Base-by-base conservation (phyloP, 1,284 basidiomycete species). In the Puccinia horiana region DNA sequence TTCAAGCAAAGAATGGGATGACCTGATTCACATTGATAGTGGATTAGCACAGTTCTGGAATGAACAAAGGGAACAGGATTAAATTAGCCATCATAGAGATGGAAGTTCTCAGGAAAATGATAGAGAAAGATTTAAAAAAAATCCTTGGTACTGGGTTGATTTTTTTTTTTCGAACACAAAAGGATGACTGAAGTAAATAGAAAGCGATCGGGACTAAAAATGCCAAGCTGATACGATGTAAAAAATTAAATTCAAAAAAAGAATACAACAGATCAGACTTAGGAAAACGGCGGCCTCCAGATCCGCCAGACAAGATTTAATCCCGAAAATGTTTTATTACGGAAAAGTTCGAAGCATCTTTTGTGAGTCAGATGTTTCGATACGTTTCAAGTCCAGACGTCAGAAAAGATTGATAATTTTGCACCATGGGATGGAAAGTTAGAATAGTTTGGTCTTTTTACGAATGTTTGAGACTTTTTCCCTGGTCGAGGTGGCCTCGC, bases 361-460 rank as follows among this genome's bases (percentile, higher is more conserved):
- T 61, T 32, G 9, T 61, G n/a, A 6, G 2, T 14, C 35, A 37
- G 8, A 29, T 63, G 32, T 1, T 35, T 63, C 3, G 20, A 42
- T 23, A 58, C n/a, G 32, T 29, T 61, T 26, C 29, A 61, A 61
- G 18, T 67, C n/a, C 40, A 44, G 40, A 44, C 44, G 8, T 35
- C 4, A 42, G 14, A 63, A 32, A 14, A 65, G 61, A 20, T 18
- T 4, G 35, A 65, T 16, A 40, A 26, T 4, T 47, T 72, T 18
- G n/a, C 70, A 11, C 16, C 9, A 52, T 14, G 35, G 26, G 4
- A 32, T 20, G 26, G 49, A 35, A 1, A 20, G 18, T 73, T 32
- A 73, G 29, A 73, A 73, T 37, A 73, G 0, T 73, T 73, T 73
- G 32, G 47, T 56, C 70, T 73, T 73, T 37, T 73, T 73, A 26